Percentiles rank a stretch among this genome's conserved stretches.
phyloP scores from a whole-genome alignment of 2,329 filamentous ascomycete species.

The Neospermospora avenae region DNA sequence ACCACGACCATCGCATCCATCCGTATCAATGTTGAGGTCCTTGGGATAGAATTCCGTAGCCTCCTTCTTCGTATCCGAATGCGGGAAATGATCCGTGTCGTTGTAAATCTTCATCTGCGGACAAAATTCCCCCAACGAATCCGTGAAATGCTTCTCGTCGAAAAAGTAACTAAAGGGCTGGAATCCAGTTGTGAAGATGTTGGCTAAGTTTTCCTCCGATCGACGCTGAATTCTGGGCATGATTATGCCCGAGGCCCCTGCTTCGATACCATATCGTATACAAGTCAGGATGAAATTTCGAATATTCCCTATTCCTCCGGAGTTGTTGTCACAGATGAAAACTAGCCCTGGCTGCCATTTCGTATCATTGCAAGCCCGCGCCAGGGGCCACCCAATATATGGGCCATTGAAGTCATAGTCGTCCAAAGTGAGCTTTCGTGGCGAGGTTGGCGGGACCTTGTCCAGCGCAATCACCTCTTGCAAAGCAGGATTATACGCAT shows the following conservation, averaged over 20 bases:
- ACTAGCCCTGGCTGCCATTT: conserved; percentile 42
- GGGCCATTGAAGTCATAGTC: conserved; percentile 40
- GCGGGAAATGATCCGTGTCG: conserved; percentile 38
- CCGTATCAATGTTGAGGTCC: conserved; percentile 23
- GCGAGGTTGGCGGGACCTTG: conserved; percentile 3
- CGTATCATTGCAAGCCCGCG: conserved; percentile 43
- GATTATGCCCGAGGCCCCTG: conserved; percentile 44
- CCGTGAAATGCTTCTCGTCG: conserved; percentile 44
- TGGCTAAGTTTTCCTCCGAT: conserved; percentile 40
- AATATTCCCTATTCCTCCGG: conserved; percentile 49
- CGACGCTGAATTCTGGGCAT: conserved; percentile 46
- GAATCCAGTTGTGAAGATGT: conserved; percentile 39
- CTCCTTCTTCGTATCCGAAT: conserved; percentile 34
- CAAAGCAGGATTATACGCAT: not conserved
- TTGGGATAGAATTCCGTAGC: conserved; percentile 40
- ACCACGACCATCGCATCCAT: conserved; percentile 28
- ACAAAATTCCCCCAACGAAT: conserved; percentile 38
- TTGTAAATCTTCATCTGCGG: conserved; percentile 44
- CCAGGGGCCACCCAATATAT: conserved; percentile 40
- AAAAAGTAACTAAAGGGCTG: conserved; percentile 47
- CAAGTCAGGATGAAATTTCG: conserved; percentile 50
- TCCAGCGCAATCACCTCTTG: conserved; percentile 3
- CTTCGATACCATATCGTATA: conserved; percentile 47
- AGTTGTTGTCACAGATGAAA: conserved; percentile 50
- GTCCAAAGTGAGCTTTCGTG: conserved; percentile 21